These are phyloP conservation scores for Septoria petroselini DNA, from an alignment of 2,329 filamentous ascomycete genomes.

Conservation along the genomic window DNA sequence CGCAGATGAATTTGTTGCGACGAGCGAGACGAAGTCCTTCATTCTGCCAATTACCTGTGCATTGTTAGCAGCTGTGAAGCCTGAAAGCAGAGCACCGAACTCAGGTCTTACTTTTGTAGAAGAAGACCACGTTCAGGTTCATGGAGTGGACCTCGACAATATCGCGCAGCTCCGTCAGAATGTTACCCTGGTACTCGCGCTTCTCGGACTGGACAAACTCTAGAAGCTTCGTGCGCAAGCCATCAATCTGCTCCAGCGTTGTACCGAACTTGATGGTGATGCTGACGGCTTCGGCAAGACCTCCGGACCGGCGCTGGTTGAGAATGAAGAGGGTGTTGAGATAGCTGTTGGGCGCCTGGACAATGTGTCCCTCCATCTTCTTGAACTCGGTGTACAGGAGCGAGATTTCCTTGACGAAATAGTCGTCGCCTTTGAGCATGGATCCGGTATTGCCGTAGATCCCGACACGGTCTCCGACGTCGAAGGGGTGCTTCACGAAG, in stretches of 20 bases:
- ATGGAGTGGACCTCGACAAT: constrained; percentile 82
- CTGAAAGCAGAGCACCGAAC: no score
- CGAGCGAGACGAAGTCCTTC: constrained; percentile 84
- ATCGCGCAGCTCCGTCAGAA: constrained; percentile 77
- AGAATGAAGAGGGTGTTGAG: constrained; percentile 87
- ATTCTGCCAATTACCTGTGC: constrained; percentile 98
- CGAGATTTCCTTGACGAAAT: constrained; percentile 92
- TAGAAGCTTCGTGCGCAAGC: constrained; percentile 72
- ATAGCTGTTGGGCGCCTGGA: constrained; percentile 91
- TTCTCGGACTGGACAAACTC: constrained; percentile 83
- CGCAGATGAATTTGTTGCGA: constrained; percentile 91
- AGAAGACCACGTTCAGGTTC: constrained; percentile 89
- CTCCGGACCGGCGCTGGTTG: constrained; percentile 87
- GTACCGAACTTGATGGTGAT: constrained; percentile 88
- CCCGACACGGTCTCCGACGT: constrained; percentile 88
- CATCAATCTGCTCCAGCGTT: constrained; percentile 75
- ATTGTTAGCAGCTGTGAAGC: no score
- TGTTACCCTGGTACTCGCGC: constrained; percentile 81
- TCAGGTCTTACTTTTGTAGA: no score
- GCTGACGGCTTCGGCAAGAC: constrained; percentile 79
- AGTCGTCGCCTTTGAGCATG: constrained; percentile 78
- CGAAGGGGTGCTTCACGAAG: constrained; percentile 95
- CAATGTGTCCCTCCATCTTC: constrained; percentile 95
- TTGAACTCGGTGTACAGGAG: constrained; percentile 96
- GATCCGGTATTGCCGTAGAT: constrained; percentile 87